Evolutionary conservation across 2,329 filamentous ascomycete species (phyloP).

Genomic region (Colletotrichum musicola): DNA sequence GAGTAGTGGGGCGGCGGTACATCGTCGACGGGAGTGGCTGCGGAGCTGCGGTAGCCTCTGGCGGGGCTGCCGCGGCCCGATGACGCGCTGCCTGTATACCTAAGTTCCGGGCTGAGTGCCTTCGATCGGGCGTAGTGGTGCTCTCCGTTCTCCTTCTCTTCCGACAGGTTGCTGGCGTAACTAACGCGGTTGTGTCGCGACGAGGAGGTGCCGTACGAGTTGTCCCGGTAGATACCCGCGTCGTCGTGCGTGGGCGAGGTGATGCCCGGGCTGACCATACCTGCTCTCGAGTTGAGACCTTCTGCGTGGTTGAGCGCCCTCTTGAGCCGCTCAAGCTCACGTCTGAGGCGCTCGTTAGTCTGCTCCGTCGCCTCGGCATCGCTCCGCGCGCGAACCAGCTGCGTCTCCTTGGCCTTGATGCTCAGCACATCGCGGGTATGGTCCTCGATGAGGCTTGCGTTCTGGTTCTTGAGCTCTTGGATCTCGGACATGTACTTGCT

Average conservation of each 20-base stretch:
- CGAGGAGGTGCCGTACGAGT: conserved; percentile 46
- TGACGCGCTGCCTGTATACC: conserved; percentile 64
- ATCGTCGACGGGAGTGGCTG: conserved; percentile 39
- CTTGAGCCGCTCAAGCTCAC: conserved; percentile 94
- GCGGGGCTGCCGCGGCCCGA: conserved; percentile 72
- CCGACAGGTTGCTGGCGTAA: conserved; percentile 74
- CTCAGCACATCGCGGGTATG: conserved; percentile 95
- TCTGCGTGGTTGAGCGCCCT: conserved; percentile 79
- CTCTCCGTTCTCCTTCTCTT: conserved; percentile 83
- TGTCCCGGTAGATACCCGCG: conserved; percentile 69
- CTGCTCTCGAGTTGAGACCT: conserved; percentile 55
- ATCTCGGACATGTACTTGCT: conserved; percentile 87
- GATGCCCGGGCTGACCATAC: conserved; percentile 50
- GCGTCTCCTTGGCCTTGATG: conserved; percentile 98
- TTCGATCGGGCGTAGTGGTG: conserved; percentile 62
- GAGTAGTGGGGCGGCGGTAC: conserved; percentile 16
- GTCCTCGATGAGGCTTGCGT: conserved; percentile 95
- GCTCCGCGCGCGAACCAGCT: conserved; percentile 89
- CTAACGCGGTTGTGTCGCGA: conserved; percentile 67
- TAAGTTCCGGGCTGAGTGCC: conserved; percentile 64
- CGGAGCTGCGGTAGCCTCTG: conserved; percentile 61
- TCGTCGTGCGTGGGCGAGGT: conserved; percentile 71
- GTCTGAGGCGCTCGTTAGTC: conserved; percentile 83
- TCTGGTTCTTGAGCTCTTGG: conserved; percentile 95
- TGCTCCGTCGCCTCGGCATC: conserved; percentile 92